Evolutionary conservation across 2,329 filamentous ascomycete genomes (phyloP).

Genomic region (Penicillium sp.): DNA sequence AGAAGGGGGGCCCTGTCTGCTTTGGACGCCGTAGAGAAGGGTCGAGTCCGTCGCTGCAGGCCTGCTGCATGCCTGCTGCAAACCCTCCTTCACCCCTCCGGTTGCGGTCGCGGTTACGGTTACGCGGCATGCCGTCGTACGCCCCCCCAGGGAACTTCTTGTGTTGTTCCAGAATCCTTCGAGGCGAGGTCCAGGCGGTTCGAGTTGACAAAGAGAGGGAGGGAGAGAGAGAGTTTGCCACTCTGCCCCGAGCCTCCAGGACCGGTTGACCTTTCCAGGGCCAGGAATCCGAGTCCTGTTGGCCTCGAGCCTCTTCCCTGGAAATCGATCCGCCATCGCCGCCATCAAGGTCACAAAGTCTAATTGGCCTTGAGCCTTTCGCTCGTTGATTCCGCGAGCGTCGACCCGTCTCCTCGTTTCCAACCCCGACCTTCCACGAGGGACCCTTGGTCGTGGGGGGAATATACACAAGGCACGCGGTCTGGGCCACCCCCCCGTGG

Average conservation of each 20-base stretch:
- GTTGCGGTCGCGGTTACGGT: no score
- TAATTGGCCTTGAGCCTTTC: no score
- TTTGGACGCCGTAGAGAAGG: background rate
- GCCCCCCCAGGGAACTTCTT: background rate
- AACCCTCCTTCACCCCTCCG: no score
- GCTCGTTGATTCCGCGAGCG: no score
- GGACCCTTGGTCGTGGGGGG: background rate
- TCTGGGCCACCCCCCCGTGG: background rate
- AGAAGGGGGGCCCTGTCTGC: background rate
- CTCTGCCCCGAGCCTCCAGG: background rate
- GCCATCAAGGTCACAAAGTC: background rate
- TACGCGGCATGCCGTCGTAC: background rate
- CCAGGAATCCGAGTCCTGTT: background rate
- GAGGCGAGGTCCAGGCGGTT: slow-evolving; percentile 15
- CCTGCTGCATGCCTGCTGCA: no score
- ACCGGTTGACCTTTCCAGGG: background rate
- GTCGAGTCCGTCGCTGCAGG: no score
- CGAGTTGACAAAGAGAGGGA: background rate
- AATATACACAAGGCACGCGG: background rate
- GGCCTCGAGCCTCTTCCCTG: no score
- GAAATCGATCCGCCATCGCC: background rate
- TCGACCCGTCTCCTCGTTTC: no score
- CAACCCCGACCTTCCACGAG: no score
- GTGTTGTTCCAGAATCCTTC: slow-evolving; percentile 31
- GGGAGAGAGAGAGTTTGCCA: background rate